Percentiles rank a stretch among this genome's conserved stretches.
Conservation (phyloP, 1,284 basidiomycete species). For the Puccinia sorghi region DNA sequence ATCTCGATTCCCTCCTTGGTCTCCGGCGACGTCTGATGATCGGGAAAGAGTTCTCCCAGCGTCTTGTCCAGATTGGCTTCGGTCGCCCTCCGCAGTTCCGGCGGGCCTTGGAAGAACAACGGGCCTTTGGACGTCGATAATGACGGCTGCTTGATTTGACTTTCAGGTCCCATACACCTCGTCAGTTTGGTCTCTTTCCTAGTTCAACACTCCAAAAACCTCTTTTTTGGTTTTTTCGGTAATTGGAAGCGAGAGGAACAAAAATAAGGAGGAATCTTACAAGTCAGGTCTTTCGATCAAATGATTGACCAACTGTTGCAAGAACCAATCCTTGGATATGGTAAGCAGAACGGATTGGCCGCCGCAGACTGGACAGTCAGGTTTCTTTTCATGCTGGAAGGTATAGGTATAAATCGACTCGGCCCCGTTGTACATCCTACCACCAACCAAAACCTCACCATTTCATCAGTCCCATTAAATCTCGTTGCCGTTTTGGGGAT, state of each 20-base stretch:
- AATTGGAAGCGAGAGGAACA: not conserved
- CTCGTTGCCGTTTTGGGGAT: too few relatives aligned
- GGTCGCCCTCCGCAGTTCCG: conserved; percentile 81
- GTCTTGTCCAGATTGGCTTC: conserved; percentile 83
- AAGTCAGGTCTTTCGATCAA: conserved; percentile 80
- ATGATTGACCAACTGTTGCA: conserved; percentile 81
- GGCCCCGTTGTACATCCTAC: conserved; percentile 71
- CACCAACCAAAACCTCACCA: conserved; percentile 32
- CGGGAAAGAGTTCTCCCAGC: conserved; percentile 71
- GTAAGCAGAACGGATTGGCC: conserved; percentile 73
- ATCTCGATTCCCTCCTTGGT: conserved; percentile 70
- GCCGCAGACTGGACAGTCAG: conserved; percentile 95
- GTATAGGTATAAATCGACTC: conserved; percentile 97
- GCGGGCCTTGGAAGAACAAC: conserved; percentile 89
- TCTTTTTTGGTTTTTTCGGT: not conserved
- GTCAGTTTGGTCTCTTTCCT: not conserved
- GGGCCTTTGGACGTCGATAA: conserved; percentile 68
- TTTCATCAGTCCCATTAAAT: conserved; percentile 55
- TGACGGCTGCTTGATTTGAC: conserved; percentile 91
- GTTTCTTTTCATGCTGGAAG: conserved; percentile 88
- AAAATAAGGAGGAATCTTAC: conserved; percentile 62
- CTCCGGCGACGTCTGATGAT: not conserved
- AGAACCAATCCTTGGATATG: conserved; percentile 70
- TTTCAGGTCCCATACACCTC: conserved; percentile 57
- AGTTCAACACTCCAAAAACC: not conserved